These are phyloP conservation scores for Mycena amicta DNA, from an alignment of 768 basidiomycete species.

Conservation along the genomic window DNA sequence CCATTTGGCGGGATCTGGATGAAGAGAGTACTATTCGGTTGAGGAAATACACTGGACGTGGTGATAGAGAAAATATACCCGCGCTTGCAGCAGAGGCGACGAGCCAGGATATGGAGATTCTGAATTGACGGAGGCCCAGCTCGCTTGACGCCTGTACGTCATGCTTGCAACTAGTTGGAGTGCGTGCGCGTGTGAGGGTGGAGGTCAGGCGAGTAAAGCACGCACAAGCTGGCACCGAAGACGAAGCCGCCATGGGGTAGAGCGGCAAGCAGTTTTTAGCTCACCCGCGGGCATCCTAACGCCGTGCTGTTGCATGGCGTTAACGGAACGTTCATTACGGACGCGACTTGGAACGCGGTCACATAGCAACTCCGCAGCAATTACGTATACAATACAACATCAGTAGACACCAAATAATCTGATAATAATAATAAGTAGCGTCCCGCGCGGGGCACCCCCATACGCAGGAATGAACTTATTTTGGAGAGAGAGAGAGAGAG, in stretches of 20 bases:
- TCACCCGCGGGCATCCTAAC: too few species aligned
- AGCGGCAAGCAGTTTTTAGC: not conserved
- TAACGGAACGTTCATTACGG: too few species aligned
- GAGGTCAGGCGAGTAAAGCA: not conserved
- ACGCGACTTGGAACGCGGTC: too few species aligned
- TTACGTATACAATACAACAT: too few species aligned
- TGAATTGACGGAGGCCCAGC: constrained; percentile 16
- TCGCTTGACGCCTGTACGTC: constrained; percentile 19
- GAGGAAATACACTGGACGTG: not conserved
- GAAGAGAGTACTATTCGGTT: constrained; percentile 48
- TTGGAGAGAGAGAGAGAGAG: too few species aligned
- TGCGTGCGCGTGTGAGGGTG: not conserved
- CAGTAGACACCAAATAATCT: too few species aligned
- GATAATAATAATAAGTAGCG: too few species aligned
- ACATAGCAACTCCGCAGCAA: too few species aligned
- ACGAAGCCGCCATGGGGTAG: not conserved
- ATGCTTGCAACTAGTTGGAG: not conserved
- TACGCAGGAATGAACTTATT: too few species aligned
- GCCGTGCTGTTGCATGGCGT: too few species aligned
- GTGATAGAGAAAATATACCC: constrained; percentile 26
- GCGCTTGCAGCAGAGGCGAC: constrained; percentile 17
- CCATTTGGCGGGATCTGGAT: constrained; percentile 60
- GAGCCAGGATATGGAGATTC: constrained; percentile 27
- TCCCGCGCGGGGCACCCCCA: too few species aligned
- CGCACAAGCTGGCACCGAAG: constrained; percentile 2